These are phyloP conservation scores for Diplodia mutila DNA, from an alignment of 2,329 filamentous ascomycete genomes.

Conservation along the genomic window DNA sequence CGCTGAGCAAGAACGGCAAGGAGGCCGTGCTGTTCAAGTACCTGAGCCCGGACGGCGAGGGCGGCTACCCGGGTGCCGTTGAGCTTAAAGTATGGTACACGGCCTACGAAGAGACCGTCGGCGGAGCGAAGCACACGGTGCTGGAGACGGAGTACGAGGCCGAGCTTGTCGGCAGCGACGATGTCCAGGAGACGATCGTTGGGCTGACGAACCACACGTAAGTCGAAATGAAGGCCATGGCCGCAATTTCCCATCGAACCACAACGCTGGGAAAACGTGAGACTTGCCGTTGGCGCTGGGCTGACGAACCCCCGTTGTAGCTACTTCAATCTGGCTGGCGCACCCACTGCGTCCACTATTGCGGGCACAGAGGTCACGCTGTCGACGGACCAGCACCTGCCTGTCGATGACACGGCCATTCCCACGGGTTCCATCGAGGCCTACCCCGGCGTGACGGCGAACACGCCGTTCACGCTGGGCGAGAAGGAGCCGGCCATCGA, in stretches of 20 bases:
- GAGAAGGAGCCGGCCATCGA: conserved; percentile 75
- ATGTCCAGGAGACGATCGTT: conserved; percentile 85
- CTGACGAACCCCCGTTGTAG: conserved; percentile 45
- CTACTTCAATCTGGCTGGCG: conserved; percentile 69
- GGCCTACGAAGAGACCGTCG: conserved; percentile 66
- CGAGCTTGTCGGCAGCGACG: conserved; percentile 68
- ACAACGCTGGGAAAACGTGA: not conserved
- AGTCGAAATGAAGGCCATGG: conserved; percentile 32
- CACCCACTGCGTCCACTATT: conserved; percentile 58
- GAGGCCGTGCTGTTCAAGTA: conserved; percentile 53
- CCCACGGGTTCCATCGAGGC: conserved; percentile 69
- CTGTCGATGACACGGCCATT: conserved; percentile 73
- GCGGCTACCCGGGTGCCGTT: conserved; percentile 87
- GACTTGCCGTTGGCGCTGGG: not conserved
- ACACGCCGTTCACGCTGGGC: conserved; percentile 73
- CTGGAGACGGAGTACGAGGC: conserved; percentile 90
- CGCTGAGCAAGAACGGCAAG: conserved; percentile 53
- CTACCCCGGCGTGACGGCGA: conserved; percentile 67
- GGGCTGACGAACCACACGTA: conserved; percentile 97
- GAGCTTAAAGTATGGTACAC: conserved; percentile 79
- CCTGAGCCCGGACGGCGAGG: conserved; percentile 77
- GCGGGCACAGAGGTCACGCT: conserved; percentile 65
- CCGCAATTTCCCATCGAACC: conserved; percentile 14
- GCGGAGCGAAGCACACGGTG: conserved; percentile 68
- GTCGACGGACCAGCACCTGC: conserved; percentile 68